phyloP scores from a whole-genome alignment of 2,329 filamentous ascomycete genomes.

The Fonsecaea nubica region DNA sequence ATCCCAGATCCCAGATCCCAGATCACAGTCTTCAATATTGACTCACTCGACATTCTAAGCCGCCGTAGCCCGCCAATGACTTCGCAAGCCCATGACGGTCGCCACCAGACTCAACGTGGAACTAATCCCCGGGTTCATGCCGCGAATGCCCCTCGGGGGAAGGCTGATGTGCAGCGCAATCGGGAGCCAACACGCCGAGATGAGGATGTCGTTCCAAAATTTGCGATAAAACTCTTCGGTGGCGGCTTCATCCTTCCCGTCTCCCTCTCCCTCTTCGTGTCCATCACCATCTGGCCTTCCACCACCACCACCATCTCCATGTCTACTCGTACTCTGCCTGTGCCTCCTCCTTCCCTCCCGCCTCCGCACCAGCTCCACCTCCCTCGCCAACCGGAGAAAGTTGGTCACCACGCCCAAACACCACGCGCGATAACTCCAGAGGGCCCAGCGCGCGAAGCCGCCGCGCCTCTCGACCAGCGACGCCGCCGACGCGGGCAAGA shows the following conservation, averaged over 20 bases:
- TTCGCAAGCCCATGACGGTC: conserved; percentile 51
- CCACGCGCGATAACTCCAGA: conserved; percentile 82
- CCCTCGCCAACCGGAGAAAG: conserved; percentile 67
- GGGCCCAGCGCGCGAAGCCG: conserved; percentile 64
- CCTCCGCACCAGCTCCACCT: conserved; percentile 41
- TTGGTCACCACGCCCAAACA: conserved; percentile 77
- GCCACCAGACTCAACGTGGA: conserved; percentile 63
- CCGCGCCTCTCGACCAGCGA: conserved; percentile 45
- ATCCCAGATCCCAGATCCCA: too few species aligned
- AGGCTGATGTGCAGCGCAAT: conserved; percentile 83
- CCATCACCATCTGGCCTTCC: too few species aligned
- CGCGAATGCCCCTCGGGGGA: conserved; percentile 62
- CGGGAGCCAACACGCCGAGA: conserved; percentile 67
- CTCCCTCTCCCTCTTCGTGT: too few species aligned
- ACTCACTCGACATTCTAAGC: too few species aligned
- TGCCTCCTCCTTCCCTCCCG: conserved; percentile 18
- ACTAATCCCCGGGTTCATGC: conserved; percentile 61
- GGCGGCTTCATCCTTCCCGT: too few species aligned
- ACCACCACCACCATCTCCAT: too few species aligned
- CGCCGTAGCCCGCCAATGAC: conserved; percentile 52
- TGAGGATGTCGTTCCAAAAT: conserved; percentile 41
- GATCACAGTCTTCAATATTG: too few species aligned
- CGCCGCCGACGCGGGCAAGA: conserved; percentile 57
- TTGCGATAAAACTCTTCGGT: conserved; percentile 34
- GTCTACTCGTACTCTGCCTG: conserved; percentile 1